Percentiles rank a stretch among this genome's conserved stretches.
Conservation (phyloP, 345 rosid species). For the Gossypium turneri region DNA sequence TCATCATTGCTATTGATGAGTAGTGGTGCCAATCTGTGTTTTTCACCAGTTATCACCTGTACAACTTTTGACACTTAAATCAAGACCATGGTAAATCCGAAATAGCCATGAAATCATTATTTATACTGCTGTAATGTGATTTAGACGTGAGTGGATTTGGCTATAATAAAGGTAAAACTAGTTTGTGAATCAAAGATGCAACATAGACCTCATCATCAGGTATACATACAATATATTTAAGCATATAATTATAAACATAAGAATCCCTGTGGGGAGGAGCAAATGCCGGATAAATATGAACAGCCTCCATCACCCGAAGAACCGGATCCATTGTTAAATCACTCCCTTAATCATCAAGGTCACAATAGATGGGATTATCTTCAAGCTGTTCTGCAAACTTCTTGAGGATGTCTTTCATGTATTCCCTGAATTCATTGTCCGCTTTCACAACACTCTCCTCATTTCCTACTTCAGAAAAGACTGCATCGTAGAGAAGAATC, state of each 20-base stretch:
- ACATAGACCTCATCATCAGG: neutral
- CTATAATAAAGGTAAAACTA: neutral
- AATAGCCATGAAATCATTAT: neutral
- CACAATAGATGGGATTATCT: slow-evolving; percentile 45
- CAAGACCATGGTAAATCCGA: neutral
- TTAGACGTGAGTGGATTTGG: neutral
- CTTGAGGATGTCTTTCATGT: slow-evolving; percentile 45
- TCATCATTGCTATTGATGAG: too few species aligned
- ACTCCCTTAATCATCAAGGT: slow-evolving; percentile 30
- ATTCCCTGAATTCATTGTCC: slow-evolving; percentile 31
- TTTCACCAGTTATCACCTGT: too few species aligned
- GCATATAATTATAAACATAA: neutral
- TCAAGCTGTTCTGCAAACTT: slow-evolving; percentile 61
- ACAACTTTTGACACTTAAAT: too few species aligned
- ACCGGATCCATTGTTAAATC: neutral
- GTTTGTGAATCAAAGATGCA: neutral
- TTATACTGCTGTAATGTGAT: neutral
- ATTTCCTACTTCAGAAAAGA: slow-evolving; percentile 38
- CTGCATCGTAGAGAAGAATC: slow-evolving; percentile 48
- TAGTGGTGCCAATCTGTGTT: too few species aligned
- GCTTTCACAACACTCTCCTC: slow-evolving; percentile 23
- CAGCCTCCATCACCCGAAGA: neutral
- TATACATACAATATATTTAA: neutral
- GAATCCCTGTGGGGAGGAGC: neutral
- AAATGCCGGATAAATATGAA: neutral